A percentile compares a stretch with the other conserved stretches of the same genome.
Conservation (phyloP, 306 rosid genomes). For the Vigna hirtella region DNA sequence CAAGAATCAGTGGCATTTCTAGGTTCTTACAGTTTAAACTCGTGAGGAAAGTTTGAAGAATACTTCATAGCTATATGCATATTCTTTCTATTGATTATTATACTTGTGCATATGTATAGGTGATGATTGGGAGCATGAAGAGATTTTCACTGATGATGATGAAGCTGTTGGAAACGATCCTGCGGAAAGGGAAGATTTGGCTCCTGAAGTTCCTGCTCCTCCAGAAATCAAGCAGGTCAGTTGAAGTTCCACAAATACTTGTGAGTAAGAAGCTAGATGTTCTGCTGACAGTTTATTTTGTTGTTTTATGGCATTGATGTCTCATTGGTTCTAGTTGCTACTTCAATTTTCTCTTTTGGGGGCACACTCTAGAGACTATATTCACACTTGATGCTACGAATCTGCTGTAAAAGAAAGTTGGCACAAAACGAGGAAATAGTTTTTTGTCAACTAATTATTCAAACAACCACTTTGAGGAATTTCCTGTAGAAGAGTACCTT, state of each 20-base stretch:
- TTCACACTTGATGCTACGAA: neutral
- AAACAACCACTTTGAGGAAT: neutral
- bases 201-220: conserved; percentile 91
- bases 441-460: conserved; percentile 1
- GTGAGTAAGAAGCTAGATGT: conserved; percentile 12
- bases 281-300: neutral
- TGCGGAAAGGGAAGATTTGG: conserved; percentile 92
- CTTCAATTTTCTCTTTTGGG: neutral
- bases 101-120: conserved; percentile 50
- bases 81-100: neutral
- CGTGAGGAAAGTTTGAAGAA: conserved; percentile 11
- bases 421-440: neutral
- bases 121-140: conserved; percentile 96
- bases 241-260: conserved; percentile 14
- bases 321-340: neutral
- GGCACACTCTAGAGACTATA: neutral
- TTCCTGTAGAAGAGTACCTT: conserved; percentile 12
- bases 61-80: neutral
- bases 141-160: conserved; percentile 91
- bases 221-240: conserved; percentile 89
- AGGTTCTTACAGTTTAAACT: neutral
- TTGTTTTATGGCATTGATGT: neutral
- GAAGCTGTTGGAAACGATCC: conserved; percentile 87
- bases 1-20: neutral
- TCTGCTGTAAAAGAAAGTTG: neutral